phyloP scores from a whole-genome alignment of 164 flowering plant genomes.

The Nymphaea colorata region DNA sequence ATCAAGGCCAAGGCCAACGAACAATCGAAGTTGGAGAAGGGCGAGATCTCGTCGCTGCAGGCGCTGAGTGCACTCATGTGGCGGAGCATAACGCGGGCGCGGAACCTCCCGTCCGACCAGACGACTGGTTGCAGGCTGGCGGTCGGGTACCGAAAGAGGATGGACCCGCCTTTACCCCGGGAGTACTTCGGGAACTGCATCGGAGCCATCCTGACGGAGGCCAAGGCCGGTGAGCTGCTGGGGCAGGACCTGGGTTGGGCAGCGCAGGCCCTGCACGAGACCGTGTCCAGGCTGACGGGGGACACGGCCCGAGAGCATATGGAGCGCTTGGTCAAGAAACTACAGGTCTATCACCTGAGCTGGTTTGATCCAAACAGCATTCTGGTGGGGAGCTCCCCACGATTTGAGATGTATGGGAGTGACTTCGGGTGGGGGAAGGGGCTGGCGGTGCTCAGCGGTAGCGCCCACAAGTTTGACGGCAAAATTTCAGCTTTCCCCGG shows the following conservation, averaged over 20 bases:
- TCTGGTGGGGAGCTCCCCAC: conserved; percentile 2
- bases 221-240: neutral
- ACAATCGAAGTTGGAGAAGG: neutral
- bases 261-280: conserved; percentile 5
- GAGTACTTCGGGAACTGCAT: conserved; percentile 41
- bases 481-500: neutral
- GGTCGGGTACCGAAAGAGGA: conserved; percentile 19
- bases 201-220: neutral
- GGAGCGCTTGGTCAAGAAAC: neutral
- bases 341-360: neutral
- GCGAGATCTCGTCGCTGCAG: conserved; percentile 10
- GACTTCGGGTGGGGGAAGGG: conserved; percentile 8
- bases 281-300: neutral
- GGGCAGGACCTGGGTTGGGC: conserved; percentile 2
- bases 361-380: neutral
- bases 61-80: conserved; percentile 7
- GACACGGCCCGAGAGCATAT: neutral
- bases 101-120: conserved; percentile 9
- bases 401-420: conserved; percentile 1
- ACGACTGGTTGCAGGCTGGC: conserved; percentile 27
- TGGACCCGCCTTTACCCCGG: conserved; percentile 23
- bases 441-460: neutral
- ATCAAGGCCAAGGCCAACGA: conserved; percentile 7
- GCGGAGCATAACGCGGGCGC: conserved; percentile 7
- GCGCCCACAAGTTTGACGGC: conserved; percentile 1